Conservation (phyloP, 352 stramenopile genomes). For the Phytophthora boehmeriae region DNA sequence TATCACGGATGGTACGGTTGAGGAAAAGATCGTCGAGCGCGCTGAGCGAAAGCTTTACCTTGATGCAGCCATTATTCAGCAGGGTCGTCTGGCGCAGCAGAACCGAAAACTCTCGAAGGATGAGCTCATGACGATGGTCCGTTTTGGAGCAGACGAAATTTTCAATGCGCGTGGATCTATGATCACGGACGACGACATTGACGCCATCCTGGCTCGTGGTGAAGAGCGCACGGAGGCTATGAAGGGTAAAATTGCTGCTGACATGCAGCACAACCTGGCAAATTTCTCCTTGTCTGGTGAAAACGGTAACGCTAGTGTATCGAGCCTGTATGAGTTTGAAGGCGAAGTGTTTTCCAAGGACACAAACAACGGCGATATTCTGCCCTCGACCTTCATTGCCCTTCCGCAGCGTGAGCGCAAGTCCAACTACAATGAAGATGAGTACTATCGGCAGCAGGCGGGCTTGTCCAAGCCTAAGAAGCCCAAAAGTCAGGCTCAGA, state of each 20-base stretch:
- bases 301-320: slow-evolving; percentile 72
- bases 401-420: slow-evolving; percentile 88
- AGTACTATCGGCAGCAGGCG: slow-evolving; percentile 94
- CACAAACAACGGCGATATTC: slow-evolving; percentile 70
- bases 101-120: slow-evolving; percentile 95
- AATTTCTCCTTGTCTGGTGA: slow-evolving; percentile 95
- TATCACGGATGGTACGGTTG: slow-evolving; percentile 97
- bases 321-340: slow-evolving; percentile 90
- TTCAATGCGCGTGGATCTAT: slow-evolving; percentile 88
- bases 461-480: slow-evolving; percentile 86
- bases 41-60: slow-evolving; percentile 98
- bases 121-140: slow-evolving; percentile 98
- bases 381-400: slow-evolving; percentile 91
- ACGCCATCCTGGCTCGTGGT: slow-evolving; percentile 90
- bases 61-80: slow-evolving; percentile 99
- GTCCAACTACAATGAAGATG: slow-evolving; percentile 96
- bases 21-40: slow-evolving; percentile 99
- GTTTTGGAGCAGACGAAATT: slow-evolving; percentile 89
- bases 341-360: slow-evolving; percentile 92
- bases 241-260: slow-evolving; percentile 84
- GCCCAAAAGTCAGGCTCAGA: slow-evolving; percentile 89
- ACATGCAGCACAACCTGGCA: slow-evolving; percentile 96
- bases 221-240: slow-evolving; percentile 91
- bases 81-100: slow-evolving; percentile 94
- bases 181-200: slow-evolving; percentile 94